Base-by-base conservation (phyloP, 768 basidiomycete species). In the Lepiota subincarnata region DNA sequence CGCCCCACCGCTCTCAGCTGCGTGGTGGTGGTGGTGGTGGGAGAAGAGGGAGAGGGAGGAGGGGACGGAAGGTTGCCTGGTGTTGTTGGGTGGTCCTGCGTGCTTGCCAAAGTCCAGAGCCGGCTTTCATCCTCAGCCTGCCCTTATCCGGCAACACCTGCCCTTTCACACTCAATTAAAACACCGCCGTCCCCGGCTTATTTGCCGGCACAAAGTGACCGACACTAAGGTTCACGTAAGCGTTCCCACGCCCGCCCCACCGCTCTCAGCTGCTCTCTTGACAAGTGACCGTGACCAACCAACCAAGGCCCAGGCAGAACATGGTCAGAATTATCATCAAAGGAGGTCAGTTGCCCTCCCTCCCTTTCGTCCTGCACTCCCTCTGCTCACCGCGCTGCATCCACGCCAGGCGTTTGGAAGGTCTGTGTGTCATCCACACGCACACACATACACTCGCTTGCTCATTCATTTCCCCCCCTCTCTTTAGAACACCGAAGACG, bases 291-390 rank as follows among this genome's bases (percentile, higher is more conserved):
- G n/a, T n/a, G n/a, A n/a, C n/a, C n/a, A n/a, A n/a, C n/a, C n/a
- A n/a, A n/a, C n/a, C n/a, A n/a, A n/a, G n/a, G n/a, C n/a, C n/a
- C n/a, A n/a, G n/a, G n/a, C n/a, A 24, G 24, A 59, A 55, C 56
- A 93, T 92, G 90, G 88, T 89, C 63, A 81, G 91, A 67, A 92
- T 91, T 31, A 92, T 93, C 66, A 92, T 92, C 69, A 93, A 93
- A 79, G 90, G 89, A 78, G 90, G 87, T 78, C 56, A 53, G 83
- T 72, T 45, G 8, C 51, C 6, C 48, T 12, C 26, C 43, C 18
- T 3, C 48, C 22, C 16, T 8, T 55, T 31, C 7, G 31, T 31
- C 31, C 34, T 31, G 7, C 34, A 51, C 16, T 44, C 24, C 19
- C 14, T 14, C 35, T 55, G 41, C 58, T 61, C 14, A 61, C 46